Evolutionary conservation across 176 grass and related monocot genomes (phyloP).

Genomic region (Tuctoria greenei): DNA sequence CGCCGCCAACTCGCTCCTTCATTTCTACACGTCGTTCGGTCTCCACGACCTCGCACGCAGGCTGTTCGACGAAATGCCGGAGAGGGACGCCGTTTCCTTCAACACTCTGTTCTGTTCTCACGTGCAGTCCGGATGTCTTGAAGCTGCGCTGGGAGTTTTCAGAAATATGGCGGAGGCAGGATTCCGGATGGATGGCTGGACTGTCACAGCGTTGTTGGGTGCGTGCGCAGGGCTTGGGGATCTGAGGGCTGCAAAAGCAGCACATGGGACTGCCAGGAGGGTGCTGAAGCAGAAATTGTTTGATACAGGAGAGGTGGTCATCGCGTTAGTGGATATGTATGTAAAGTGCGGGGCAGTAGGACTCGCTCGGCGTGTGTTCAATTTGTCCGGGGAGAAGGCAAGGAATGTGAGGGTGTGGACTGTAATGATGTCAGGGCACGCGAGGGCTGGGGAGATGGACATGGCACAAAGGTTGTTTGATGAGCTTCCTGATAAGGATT

Average conservation of each 20-base stretch:
- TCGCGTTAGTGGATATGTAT: slow-evolving; percentile 38
- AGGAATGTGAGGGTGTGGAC: slow-evolving; percentile 44
- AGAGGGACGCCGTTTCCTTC: slow-evolving; percentile 21
- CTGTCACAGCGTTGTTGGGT: slow-evolving; percentile 8
- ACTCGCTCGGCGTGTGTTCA: slow-evolving; percentile 39
- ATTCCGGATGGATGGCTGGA: slow-evolving; percentile 31
- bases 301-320: not conserved
- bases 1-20: slow-evolving; percentile 43
- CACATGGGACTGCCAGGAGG: slow-evolving; percentile 35
- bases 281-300: not conserved
- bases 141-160: not conserved
- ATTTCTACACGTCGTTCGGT: slow-evolving; percentile 42
- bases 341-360: slow-evolving; percentile 5
- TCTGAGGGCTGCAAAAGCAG: slow-evolving; percentile 30
- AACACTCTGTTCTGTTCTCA: slow-evolving; percentile 44
- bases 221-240: not conserved
- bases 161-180: slow-evolving; percentile 23
- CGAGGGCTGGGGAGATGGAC: slow-evolving; percentile 29
- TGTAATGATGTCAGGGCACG: slow-evolving; percentile 43
- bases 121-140: not conserved
- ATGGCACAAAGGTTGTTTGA: slow-evolving; percentile 44
- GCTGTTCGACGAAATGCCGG: slow-evolving; percentile 46
- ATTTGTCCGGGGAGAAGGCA: slow-evolving; percentile 33
- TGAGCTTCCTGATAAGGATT: slow-evolving; percentile 50
- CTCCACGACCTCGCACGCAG: slow-evolving; percentile 8